Percentiles rank a stretch among this genome's conserved stretches.
Conservation (phyloP, 371 early-diverging fungal genomes). For the Smittium mucronatum region DNA sequence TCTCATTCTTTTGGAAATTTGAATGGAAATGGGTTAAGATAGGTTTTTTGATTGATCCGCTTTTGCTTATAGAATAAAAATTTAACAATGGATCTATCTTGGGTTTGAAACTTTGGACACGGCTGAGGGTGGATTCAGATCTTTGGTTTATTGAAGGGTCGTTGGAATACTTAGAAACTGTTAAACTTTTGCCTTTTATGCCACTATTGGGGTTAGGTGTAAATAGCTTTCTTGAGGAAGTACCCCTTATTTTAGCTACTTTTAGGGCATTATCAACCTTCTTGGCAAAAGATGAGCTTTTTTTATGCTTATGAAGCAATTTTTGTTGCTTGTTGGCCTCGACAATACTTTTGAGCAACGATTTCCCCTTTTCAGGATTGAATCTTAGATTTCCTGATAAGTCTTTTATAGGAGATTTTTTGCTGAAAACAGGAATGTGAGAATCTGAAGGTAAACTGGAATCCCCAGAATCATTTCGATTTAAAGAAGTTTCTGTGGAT, state of each 20-base stretch:
- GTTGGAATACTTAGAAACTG: background rate
- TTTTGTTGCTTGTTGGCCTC: constrained; percentile 28
- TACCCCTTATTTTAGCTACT: background rate
- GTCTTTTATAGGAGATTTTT: background rate
- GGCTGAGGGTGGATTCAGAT: background rate
- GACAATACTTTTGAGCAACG: constrained; percentile 27
- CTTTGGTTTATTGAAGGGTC: background rate
- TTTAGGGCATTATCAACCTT: background rate
- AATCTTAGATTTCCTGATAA: background rate
- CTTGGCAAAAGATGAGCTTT: constrained; percentile 3
- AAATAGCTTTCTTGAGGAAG: background rate
- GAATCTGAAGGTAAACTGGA: background rate
- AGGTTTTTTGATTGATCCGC: background rate
- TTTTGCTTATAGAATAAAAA: background rate
- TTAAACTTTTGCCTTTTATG: background rate
- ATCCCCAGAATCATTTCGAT: background rate
- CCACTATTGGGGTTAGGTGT: background rate
- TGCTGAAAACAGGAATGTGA: background rate
- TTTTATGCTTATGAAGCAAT: background rate
- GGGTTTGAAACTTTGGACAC: no score
- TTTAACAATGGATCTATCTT: background rate
- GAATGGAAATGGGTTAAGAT: background rate
- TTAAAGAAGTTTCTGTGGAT: background rate
- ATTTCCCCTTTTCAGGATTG: constrained; percentile 19
- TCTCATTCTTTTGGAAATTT: background rate